Percentiles rank a stretch among this genome's conserved stretches.
These are phyloP conservation scores for Diospyros kaki DNA, from an alignment of 148 eudicot species.

Conservation along the genomic window DNA sequence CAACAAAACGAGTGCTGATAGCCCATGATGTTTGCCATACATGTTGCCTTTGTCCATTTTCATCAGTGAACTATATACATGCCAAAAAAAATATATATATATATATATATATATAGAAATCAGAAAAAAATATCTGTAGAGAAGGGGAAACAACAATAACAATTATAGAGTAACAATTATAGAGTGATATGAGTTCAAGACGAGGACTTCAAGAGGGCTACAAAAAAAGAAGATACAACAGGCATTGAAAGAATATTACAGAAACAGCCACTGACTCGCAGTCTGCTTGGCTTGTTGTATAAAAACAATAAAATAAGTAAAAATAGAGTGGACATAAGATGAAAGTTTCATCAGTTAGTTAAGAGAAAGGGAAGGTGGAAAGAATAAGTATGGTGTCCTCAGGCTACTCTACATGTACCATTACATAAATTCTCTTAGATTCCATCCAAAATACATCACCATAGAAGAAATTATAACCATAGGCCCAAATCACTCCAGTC, in stretches of 20 bases:
- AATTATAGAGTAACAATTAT: background rate
- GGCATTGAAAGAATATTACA: background rate
- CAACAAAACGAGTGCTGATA: constrained; percentile 94
- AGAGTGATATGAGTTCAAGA: background rate
- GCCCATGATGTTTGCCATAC: constrained; percentile 99
- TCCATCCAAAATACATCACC: too few species aligned
- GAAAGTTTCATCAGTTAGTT: background rate
- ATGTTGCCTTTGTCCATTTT: constrained; percentile 80
- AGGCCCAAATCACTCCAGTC: background rate
- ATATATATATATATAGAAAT: too few species aligned
- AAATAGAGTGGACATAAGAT: background rate
- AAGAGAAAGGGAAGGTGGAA: background rate
- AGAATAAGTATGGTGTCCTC: background rate
- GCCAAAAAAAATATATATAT: constrained; percentile 16
- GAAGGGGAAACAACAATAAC: constrained; percentile 3
- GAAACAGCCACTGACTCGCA: background rate
- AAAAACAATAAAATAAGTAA: background rate
- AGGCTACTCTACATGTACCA: background rate
- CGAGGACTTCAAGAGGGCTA: background rate
- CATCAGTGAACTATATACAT: constrained; percentile 71
- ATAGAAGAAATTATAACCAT: too few species aligned
- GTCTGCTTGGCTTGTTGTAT: background rate
- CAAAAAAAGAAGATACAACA: background rate
- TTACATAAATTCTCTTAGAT: background rate
- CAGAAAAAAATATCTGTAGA: background rate